Conservation (phyloP, 345 rosid genomes). For the Hirschfeldia incana region DNA sequence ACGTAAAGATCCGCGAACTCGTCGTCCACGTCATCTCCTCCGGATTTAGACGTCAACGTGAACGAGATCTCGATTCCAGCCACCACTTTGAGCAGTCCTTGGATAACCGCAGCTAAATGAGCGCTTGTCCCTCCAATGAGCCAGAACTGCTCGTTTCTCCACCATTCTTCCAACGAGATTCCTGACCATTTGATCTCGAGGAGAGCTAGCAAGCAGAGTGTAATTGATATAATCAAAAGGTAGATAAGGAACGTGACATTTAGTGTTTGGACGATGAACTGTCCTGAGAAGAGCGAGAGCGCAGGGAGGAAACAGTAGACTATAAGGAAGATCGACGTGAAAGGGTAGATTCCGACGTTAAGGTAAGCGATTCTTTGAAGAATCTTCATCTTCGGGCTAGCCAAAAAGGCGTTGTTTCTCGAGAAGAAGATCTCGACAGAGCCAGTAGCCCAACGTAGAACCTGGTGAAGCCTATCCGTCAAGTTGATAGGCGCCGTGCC, state of each 20-base stretch:
- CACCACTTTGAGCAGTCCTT: constrained; percentile 69
- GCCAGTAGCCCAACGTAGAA: constrained; percentile 88
- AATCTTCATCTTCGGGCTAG: constrained; percentile 62
- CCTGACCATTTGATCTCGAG: constrained; percentile 83
- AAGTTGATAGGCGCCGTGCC: constrained; percentile 81
- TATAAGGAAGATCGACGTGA: constrained; percentile 71
- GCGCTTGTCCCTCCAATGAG: constrained; percentile 85
- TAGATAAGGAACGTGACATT: constrained; percentile 52
- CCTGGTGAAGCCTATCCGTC: constrained; percentile 77
- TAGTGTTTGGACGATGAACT: constrained; percentile 72
- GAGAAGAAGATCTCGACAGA: constrained; percentile 85
- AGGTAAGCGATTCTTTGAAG: constrained; percentile 70
- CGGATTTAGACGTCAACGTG: constrained; percentile 64
- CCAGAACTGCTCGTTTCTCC: constrained; percentile 87
- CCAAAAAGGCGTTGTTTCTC: constrained; percentile 68
- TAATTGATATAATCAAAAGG: constrained; percentile 60
- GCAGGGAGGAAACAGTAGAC: constrained; percentile 77
- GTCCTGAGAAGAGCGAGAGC: constrained; percentile 66
- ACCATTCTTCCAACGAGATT: constrained; percentile 82
- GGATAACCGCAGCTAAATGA: constrained; percentile 74
- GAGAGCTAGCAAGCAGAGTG: constrained; percentile 61
- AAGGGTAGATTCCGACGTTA: constrained; percentile 80
- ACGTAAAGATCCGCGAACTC: constrained; percentile 62
- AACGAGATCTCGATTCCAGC: constrained; percentile 79
- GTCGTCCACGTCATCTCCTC: constrained; percentile 60